phyloP scores from a whole-genome alignment of 2,329 filamentous ascomycete species.

The Penicillium brasilianum region DNA sequence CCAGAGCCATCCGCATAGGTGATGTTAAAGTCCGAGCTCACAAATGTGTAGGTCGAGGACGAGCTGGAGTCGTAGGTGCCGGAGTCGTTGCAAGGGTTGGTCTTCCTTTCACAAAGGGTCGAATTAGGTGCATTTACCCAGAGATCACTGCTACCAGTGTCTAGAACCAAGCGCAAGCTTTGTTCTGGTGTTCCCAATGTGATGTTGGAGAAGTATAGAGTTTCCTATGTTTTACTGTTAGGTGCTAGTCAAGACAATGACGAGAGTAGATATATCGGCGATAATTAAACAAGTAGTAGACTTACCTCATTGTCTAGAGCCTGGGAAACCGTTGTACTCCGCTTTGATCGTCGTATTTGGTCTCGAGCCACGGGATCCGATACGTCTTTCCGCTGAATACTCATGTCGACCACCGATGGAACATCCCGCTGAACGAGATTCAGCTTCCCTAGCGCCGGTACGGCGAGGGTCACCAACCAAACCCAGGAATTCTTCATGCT shows the following conservation, averaged over 20 bases:
- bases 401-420: slow-evolving; percentile 56
- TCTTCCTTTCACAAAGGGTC: slow-evolving; percentile 49
- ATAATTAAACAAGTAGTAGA: background rate
- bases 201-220: slow-evolving; percentile 64
- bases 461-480: slow-evolving; percentile 24
- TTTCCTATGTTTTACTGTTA: slow-evolving; percentile 43
- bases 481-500: slow-evolving; percentile 31
- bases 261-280: background rate
- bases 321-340: slow-evolving; percentile 47
- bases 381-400: slow-evolving; percentile 57
- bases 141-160: slow-evolving; percentile 67
- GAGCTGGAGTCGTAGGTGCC: slow-evolving; percentile 60
- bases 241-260: background rate
- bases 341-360: slow-evolving; percentile 48
- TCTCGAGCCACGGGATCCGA: slow-evolving; percentile 55
- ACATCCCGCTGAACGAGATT: slow-evolving; percentile 39
- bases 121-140: slow-evolving; percentile 63
- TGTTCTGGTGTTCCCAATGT: slow-evolving; percentile 64
- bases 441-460: slow-evolving; percentile 29
- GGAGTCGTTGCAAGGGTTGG: slow-evolving; percentile 51
- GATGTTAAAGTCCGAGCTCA: slow-evolving; percentile 82
- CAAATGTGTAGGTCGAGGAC: slow-evolving; percentile 76
- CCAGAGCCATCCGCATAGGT: slow-evolving; percentile 82
- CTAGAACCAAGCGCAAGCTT: slow-evolving; percentile 60
- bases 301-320: slow-evolving; percentile 60